Evolutionary conservation across 805 yeast genomes (phyloP).

Genomic region (Lachancea dasiensis): DNA sequence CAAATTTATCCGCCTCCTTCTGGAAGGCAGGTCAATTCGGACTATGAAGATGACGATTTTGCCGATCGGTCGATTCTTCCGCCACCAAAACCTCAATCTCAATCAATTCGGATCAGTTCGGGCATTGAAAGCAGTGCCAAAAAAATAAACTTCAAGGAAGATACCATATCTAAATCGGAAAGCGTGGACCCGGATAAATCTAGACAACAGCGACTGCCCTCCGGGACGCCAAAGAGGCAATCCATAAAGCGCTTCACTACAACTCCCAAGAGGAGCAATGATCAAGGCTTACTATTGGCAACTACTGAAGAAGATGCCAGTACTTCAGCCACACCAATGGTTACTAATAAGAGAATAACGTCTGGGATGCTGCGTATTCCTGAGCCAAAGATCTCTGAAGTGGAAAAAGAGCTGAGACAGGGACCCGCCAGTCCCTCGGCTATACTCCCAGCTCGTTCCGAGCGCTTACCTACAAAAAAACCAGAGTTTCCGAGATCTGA

Average conservation of each 20-base stretch:
- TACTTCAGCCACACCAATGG: conserved; percentile 13
- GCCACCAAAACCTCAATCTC: conserved; percentile 36
- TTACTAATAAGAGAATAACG: conserved; percentile 33
- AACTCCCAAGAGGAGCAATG: conserved; percentile 22
- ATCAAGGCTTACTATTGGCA: conserved; percentile 29
- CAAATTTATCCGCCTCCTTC: conserved; percentile 34
- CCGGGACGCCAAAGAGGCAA: conserved; percentile 28
- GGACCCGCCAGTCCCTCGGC: conserved; percentile 36
- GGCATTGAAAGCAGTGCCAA: conserved; percentile 27
- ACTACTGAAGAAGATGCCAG: conserved; percentile 20
- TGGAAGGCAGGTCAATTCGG: conserved; percentile 23
- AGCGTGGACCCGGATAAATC: conserved; percentile 35
- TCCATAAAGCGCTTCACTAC: conserved; percentile 9
- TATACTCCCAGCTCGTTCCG: conserved; percentile 29
- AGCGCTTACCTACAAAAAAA: conserved; percentile 34
- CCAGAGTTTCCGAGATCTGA: conserved; percentile 19
- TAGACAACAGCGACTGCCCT: conserved; percentile 30
- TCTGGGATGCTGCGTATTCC: conserved; percentile 42
- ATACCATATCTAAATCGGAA: conserved; percentile 35
- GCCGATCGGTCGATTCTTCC: conserved; percentile 33
- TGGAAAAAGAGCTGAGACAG: conserved; percentile 35
- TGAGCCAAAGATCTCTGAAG: conserved; percentile 38
- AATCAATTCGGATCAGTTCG: conserved; percentile 34
- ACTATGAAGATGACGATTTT: conserved; percentile 20
- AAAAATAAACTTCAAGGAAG: conserved; percentile 31